These are phyloP conservation scores for Fusarium buxicola DNA, from an alignment of 2,329 filamentous ascomycete genomes.

Conservation along the genomic window DNA sequence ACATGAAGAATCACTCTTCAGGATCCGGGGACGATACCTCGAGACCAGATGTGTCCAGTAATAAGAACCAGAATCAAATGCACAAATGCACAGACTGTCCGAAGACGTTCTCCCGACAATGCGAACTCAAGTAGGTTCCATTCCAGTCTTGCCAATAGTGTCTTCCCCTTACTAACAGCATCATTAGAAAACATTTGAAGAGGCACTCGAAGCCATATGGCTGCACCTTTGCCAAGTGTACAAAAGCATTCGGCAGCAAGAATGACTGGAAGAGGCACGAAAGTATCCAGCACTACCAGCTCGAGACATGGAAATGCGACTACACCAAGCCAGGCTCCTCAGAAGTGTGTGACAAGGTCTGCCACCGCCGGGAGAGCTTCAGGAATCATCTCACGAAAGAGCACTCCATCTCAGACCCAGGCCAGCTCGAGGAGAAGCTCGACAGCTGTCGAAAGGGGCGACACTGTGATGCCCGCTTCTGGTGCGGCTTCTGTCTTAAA, in stretches of 20 bases:
- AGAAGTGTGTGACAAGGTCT: constrained; percentile 67
- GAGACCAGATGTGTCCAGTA: constrained; percentile 16
- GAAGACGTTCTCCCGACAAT: constrained; percentile 62
- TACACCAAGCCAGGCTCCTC: constrained; percentile 41
- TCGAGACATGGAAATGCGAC: constrained; percentile 79
- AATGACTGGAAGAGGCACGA: constrained; percentile 96
- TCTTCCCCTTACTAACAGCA: constrained; percentile 36
- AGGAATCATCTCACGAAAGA: constrained; percentile 67
- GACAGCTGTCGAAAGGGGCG: constrained; percentile 70
- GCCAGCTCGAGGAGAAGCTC: constrained; percentile 56
- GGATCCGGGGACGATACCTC: constrained; percentile 19
- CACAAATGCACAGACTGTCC: constrained; percentile 55
- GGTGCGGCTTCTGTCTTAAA: constrained; percentile 85
- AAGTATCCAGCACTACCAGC: constrained; percentile 78
- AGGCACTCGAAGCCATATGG: constrained; percentile 84
- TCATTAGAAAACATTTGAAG: constrained; percentile 81
- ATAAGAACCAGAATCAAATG: constrained; percentile 27
- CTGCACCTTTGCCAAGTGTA: constrained; percentile 79
- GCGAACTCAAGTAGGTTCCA: constrained; percentile 66
- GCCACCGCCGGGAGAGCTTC: constrained; percentile 69
- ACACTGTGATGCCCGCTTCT: constrained; percentile 75
- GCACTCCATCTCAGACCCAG: constrained; percentile 55
- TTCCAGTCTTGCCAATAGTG: neutral
- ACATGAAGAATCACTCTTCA: constrained; percentile 40
- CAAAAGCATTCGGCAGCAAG: constrained; percentile 86